Evolutionary conservation across 805 yeast species (phyloP), one percentile per base, ranked within the genome.

Genomic region (Debaryomyces hansenii): DNA sequence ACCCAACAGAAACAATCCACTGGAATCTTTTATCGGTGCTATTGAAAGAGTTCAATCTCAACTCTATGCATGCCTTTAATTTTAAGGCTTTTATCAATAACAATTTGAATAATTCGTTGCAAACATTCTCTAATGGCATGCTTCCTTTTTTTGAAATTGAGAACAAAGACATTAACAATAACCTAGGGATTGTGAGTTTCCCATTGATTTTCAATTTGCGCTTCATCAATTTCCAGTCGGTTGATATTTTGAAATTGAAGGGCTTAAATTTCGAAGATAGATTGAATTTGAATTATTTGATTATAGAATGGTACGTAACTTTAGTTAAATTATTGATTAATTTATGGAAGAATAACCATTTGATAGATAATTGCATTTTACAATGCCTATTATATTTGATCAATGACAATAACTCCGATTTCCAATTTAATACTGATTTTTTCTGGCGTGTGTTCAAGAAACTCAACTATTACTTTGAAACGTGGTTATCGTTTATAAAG

Each of bases 141-240:
- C 33, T 53, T n/a, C 52, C 51, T 12, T 57, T 56, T 48, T 46
- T 49, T 14, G 34, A 31, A 12, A 31, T 31, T 49, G 24, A 51
- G 42, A 40, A 52, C n/a, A 40, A 24, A 20, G 55, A 52, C 21
- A 54, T 80, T 38, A 78, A 78, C 55, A 77, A 79, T 55, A 79
- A 79, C 49, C 59, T 81, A 43, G 83, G 83, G 1, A 67, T 80
- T 20, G 66, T 79, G 11, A 61, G 78, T 8, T 68, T 77, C 48
- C 85, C 85, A 0, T 52, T 80, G 29, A 56, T 80, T 7, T 70
- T 78, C 56, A 63, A 53, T 48, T 62, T 49, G 48, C 67, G 34
- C 38, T 31, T 31, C 4, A 31, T 31, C 34, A 14, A 31, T 9
- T 31, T n/a, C 14, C 34, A 31, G 7, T n/a, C 14, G 34, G 8